phyloP scores from a whole-genome alignment of 192 early-diverging fungal genomes.

The Coemansia reversa region DNA sequence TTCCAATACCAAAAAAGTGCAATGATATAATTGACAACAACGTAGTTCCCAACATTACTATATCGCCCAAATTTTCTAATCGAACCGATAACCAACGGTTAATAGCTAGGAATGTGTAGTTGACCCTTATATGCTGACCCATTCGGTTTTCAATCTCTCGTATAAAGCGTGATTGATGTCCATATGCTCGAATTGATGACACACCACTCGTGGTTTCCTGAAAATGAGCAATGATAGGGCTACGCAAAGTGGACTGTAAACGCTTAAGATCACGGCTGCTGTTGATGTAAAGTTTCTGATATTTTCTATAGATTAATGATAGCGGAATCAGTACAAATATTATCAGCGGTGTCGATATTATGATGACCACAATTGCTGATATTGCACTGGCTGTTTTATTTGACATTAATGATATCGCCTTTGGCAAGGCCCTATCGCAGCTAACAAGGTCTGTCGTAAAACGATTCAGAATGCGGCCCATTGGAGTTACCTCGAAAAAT shows the following conservation, averaged over 20 bases:
- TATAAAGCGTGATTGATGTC: conserved; percentile 61
- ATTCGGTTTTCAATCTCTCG: conserved; percentile 43
- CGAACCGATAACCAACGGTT: conserved; percentile 86
- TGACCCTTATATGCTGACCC: conserved; percentile 76
- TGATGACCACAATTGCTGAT: no score
- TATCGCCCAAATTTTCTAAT: conserved; percentile 57
- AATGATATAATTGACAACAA: conserved; percentile 57
- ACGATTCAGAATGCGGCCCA: no score
- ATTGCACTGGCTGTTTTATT: no score
- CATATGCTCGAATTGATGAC: conserved; percentile 83
- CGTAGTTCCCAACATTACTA: conserved; percentile 59
- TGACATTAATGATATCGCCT: no score
- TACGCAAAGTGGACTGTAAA: conserved; percentile 67
- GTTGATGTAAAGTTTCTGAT: no score
- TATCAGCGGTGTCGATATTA: no score
- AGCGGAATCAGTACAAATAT: no score
- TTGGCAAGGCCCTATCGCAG: no score
- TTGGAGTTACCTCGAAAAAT: no score
- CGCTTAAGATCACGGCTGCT: conserved; percentile 21
- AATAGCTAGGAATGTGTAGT: conserved; percentile 72
- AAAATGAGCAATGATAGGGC: conserved; percentile 73
- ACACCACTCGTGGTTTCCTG: conserved; percentile 68
- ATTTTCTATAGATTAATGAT: no score
- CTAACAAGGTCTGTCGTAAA: no score
- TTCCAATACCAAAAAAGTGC: conserved; percentile 56